These are phyloP conservation scores for Aureobasidium sp. DNA, from an alignment of 2,329 filamentous ascomycete species.

Conservation along the genomic window DNA sequence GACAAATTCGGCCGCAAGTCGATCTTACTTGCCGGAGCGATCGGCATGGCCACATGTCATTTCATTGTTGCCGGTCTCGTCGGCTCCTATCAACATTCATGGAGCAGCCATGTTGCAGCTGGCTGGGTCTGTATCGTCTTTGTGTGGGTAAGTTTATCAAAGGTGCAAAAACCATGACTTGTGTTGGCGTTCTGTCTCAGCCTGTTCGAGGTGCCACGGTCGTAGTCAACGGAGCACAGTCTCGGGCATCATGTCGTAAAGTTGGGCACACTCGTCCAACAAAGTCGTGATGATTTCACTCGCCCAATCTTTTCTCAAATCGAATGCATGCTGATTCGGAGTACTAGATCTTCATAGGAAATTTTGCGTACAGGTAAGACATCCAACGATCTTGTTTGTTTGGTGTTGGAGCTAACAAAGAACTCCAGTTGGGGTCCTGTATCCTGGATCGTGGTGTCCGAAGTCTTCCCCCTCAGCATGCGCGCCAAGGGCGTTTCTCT, in stretches of 20 bases:
- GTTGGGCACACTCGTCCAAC: too few species aligned
- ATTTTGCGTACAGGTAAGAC: conserved; percentile 53
- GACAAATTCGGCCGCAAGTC: conserved; percentile 58
- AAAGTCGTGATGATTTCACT: too few species aligned
- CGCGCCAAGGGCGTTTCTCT: conserved; percentile 22
- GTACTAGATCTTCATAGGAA: conserved; percentile 46
- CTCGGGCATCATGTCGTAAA: too few species aligned
- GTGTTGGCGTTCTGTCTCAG: too few species aligned
- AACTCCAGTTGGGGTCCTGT: conserved; percentile 46
- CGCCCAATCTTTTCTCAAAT: too few species aligned
- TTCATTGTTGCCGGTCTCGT: conserved; percentile 24
- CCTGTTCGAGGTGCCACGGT: too few species aligned
- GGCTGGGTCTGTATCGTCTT: conserved; percentile 48
- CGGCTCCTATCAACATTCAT: conserved; percentile 17
- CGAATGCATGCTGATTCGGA: too few species aligned
- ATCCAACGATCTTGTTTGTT: neutral
- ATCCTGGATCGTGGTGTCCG: conserved; percentile 15
- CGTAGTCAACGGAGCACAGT: too few species aligned
- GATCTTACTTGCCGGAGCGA: conserved; percentile 31
- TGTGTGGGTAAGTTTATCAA: conserved; percentile 49
- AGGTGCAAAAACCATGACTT: too few species aligned
- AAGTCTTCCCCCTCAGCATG: conserved; percentile 21
- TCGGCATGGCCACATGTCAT: conserved; percentile 23
- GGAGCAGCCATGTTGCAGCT: conserved; percentile 17
- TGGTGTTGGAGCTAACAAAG: neutral